Evolutionary conservation across 768 basidiomycete genomes (phyloP).

Genomic region (Amylocystis lapponica): DNA sequence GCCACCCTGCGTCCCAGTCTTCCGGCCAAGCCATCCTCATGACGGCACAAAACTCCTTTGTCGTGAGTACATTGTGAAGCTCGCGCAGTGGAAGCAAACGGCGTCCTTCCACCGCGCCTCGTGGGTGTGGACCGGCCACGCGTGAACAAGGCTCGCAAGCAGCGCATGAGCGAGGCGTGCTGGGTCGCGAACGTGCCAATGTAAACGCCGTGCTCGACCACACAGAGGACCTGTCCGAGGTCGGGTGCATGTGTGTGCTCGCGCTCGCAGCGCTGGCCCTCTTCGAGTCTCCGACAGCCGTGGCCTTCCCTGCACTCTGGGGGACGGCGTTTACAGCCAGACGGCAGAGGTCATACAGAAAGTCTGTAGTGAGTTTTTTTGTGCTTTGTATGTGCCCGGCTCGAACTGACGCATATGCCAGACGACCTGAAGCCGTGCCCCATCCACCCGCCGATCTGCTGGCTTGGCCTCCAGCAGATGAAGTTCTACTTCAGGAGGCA

Average conservation of each 20-base stretch:
- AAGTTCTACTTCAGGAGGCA: not conserved
- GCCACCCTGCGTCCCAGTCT: too few relatives aligned
- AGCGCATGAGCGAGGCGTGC: not conserved
- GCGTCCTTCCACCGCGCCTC: not conserved
- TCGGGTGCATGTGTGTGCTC: constrained; percentile 36
- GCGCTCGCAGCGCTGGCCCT: constrained; percentile 53
- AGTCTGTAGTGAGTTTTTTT: constrained; percentile 41
- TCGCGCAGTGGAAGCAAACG: too few relatives aligned
- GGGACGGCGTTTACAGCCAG: constrained; percentile 37
- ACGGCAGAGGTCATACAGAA: constrained; percentile 49
- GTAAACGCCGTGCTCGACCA: constrained; percentile 5
- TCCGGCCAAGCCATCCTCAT: not conserved
- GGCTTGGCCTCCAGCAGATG: not conserved
- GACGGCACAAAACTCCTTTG: not conserved
- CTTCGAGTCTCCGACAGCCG: constrained; percentile 45
- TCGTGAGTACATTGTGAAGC: not conserved
- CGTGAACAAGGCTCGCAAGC: not conserved
- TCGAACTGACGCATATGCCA: not conserved
- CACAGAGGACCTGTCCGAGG: not conserved
- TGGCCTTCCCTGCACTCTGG: constrained; percentile 60
- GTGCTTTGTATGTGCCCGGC: not conserved
- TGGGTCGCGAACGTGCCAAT: not conserved
- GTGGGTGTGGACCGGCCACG: not conserved
- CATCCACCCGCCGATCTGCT: not conserved
- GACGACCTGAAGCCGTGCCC: not conserved